Conservation (phyloP, 192 early-diverging fungal species). For the Phlyctochytrium bullatum region DNA sequence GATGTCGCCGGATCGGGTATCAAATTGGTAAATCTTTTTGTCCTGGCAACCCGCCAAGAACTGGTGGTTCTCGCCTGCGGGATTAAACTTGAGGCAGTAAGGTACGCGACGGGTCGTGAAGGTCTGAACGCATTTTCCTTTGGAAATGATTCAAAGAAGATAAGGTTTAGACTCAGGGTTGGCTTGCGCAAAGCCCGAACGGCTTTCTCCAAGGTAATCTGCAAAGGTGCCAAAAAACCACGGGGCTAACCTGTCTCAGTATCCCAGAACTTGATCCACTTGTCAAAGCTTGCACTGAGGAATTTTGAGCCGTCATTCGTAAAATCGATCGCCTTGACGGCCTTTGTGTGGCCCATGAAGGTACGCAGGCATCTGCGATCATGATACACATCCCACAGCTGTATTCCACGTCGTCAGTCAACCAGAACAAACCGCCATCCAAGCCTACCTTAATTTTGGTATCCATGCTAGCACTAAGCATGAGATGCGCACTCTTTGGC, state of each 20-base stretch:
- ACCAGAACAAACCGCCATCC: background rate
- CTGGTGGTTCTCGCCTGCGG: constrained; percentile 81
- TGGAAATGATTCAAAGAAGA: background rate
- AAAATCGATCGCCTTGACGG: constrained; percentile 89
- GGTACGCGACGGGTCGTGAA: constrained; percentile 80
- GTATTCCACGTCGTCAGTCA: background rate
- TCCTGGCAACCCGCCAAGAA: constrained; percentile 92
- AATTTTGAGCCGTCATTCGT: constrained; percentile 81
- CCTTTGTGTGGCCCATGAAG: constrained; percentile 89
- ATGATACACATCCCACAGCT: constrained; percentile 94
- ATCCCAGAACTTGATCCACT: constrained; percentile 95
- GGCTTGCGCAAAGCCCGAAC: too few species aligned
- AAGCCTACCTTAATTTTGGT: constrained; percentile 80
- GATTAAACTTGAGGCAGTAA: constrained; percentile 89
- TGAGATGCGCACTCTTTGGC: constrained; percentile 84
- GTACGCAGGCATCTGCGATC: constrained; percentile 83
- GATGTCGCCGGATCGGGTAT: constrained; percentile 75
- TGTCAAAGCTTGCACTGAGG: constrained; percentile 87
- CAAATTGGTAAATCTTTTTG: constrained; percentile 91
- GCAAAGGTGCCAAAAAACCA: constrained; percentile 10
- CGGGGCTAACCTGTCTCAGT: constrained; percentile 79
- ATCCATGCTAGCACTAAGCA: constrained; percentile 93
- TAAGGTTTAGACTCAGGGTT: background rate
- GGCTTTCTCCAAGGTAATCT: background rate
- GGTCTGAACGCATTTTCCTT: constrained; percentile 72